phyloP scores from a whole-genome alignment of 495 filamentous ascomycete species.

The Lasiosphaeriaceae sp. region DNA sequence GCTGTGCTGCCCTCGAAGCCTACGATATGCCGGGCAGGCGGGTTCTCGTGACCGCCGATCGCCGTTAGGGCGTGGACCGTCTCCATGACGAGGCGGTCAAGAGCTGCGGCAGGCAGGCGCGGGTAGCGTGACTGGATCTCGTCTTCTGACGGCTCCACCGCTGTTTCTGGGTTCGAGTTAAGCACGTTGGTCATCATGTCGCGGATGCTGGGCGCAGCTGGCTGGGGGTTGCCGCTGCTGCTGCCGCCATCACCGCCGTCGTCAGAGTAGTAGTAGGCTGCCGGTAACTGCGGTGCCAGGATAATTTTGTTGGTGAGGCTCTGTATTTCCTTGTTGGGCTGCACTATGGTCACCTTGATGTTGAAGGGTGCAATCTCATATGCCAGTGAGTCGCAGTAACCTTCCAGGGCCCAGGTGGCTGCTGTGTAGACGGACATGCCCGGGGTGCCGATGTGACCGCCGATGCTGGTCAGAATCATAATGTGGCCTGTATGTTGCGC shows the following conservation, averaged over 20 bases:
- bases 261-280: neutral
- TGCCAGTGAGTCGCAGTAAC: conserved; percentile 94
- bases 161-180: conserved; percentile 50
- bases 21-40: conserved; percentile 89
- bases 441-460: conserved; percentile 88
- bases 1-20: conserved; percentile 83
- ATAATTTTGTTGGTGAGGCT: conserved; percentile 82
- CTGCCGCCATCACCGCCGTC: conserved; percentile 27
- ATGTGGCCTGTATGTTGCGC: conserved; percentile 79
- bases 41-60: conserved; percentile 93
- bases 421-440: conserved; percentile 88
- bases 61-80: conserved; percentile 89
- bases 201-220: conserved; percentile 68
- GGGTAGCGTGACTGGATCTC: conserved; percentile 66
- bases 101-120: conserved; percentile 58
- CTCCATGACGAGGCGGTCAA: conserved; percentile 71
- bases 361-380: conserved; percentile 98
- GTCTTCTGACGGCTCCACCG: conserved; percentile 31
- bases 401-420: conserved; percentile 91
- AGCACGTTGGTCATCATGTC: conserved; percentile 76
- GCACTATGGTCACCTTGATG: conserved; percentile 91
- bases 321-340: conserved; percentile 78
- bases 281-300: conserved; percentile 66
- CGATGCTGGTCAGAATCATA: conserved; percentile 83
- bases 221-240: conserved; percentile 58